A percentile compares a stretch with the other conserved stretches of the same genome.
These are phyloP conservation scores for Crataegus laevigata DNA, from an alignment of 306 rosid species.

Conservation along the genomic window DNA sequence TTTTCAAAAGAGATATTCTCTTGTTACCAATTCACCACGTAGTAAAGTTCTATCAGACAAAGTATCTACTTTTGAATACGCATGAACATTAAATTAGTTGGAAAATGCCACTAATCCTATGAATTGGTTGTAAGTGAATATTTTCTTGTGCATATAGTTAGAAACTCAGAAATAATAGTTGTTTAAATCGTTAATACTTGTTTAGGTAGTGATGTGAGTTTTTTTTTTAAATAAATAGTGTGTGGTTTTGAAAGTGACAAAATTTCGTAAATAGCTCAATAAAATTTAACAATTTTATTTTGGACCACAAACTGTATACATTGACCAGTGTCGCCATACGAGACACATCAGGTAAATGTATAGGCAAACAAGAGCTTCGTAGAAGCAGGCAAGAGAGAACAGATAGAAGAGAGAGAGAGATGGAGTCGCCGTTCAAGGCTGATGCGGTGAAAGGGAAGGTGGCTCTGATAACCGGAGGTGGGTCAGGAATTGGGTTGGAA, in stretches of 20 bases:
- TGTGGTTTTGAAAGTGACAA: not conserved
- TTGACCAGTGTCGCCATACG: not conserved
- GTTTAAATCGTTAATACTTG: too few relatives aligned
- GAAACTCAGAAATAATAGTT: not conserved
- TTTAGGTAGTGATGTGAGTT: not conserved
- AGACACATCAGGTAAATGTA: not conserved
- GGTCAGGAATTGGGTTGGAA: constrained; percentile 87
- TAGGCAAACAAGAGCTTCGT: not conserved
- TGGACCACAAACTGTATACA: not conserved
- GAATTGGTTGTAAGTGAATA: too few relatives aligned
- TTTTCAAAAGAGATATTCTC: too few relatives aligned
- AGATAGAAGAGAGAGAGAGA: constrained; percentile 6
- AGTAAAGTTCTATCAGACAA: accelerated
- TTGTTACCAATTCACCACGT: not conserved
- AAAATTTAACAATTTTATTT: not conserved
- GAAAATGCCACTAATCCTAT: too few relatives aligned
- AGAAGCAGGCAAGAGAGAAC: not conserved
- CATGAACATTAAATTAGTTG: too few relatives aligned
- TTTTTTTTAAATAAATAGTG: too few relatives aligned
- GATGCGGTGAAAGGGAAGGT: constrained; percentile 67
- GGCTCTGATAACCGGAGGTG: constrained; percentile 83
- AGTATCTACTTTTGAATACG: too few relatives aligned
- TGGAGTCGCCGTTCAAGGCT: constrained; percentile 62
- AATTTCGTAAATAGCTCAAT: not conserved
- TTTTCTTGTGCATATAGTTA: not conserved